Percentiles rank a stretch among this genome's conserved stretches.
These are phyloP conservation scores for Nothophoma quercina DNA, from an alignment of 2,329 filamentous ascomycete genomes.

Conservation along the genomic window DNA sequence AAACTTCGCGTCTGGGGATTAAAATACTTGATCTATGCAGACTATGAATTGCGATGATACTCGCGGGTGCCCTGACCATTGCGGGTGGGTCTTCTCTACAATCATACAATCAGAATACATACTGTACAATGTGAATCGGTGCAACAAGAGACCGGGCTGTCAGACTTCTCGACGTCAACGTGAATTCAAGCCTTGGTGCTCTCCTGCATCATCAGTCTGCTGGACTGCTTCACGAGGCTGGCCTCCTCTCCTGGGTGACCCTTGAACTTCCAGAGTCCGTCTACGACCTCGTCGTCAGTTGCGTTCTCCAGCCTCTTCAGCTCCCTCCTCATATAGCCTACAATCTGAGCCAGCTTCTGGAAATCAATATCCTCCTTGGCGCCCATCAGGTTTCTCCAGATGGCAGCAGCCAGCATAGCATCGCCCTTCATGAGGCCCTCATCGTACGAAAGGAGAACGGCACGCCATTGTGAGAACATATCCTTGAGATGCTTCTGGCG, in stretches of 20 bases:
- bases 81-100: neutral
- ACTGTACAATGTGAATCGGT: conserved; percentile 6
- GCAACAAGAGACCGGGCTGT: neutral
- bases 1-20: neutral
- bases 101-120: conserved; percentile 8
- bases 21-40: neutral
- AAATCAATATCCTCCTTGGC: conserved; percentile 70
- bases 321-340: conserved; percentile 68
- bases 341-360: conserved; percentile 66
- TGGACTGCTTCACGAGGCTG: conserved; percentile 32
- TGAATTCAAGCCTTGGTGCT: conserved; percentile 20
- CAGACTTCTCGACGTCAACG: too few species aligned
- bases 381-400: conserved; percentile 95
- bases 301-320: conserved; percentile 62
- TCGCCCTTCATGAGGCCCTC: conserved; percentile 81
- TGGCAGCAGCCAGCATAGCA: conserved; percentile 77
- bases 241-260: conserved; percentile 53
- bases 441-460: conserved; percentile 82
- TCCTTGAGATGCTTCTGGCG: conserved; percentile 77
- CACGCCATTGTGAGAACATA: conserved; percentile 91
- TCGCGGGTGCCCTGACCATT: neutral
- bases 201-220: conserved; percentile 35
- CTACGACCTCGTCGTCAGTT: conserved; percentile 60
- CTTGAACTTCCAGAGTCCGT: conserved; percentile 58
- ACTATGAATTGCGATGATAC: neutral